phyloP scores from a whole-genome alignment of 2,329 filamentous ascomycete genomes.

The Fusarium pilosicola region DNA sequence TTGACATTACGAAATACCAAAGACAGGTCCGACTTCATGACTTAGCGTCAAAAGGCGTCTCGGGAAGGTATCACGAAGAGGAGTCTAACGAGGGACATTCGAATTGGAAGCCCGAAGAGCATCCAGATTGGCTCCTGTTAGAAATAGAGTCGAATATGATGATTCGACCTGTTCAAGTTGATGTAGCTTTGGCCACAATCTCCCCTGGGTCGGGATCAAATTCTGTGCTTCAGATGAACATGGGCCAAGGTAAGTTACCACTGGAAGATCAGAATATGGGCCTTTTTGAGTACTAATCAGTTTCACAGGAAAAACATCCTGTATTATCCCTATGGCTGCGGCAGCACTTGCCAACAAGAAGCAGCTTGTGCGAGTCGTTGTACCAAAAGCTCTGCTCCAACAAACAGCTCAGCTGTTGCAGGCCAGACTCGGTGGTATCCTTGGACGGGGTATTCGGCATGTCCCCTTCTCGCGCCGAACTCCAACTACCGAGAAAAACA shows the following conservation, averaged over 20 bases:
- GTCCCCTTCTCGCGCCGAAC: conserved; percentile 67
- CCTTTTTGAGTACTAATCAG: neutral
- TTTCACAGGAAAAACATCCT: conserved; percentile 63
- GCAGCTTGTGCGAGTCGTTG: conserved; percentile 63
- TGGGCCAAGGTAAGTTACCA: conserved; percentile 65
- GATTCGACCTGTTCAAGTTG: conserved; percentile 69
- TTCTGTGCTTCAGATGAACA: conserved; percentile 73
- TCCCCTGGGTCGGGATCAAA: conserved; percentile 61
- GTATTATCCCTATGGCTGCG: conserved; percentile 64
- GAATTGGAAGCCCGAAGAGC: conserved; percentile 64
- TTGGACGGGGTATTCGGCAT: conserved; percentile 63
- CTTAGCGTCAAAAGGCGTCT: conserved; percentile 56
- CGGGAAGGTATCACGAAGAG: conserved; percentile 60
- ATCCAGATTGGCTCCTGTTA: conserved; percentile 72
- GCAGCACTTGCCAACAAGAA: conserved; percentile 56
- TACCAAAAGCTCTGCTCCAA: conserved; percentile 66
- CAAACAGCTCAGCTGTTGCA: conserved; percentile 68
- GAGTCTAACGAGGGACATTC: conserved; percentile 55
- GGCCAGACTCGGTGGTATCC: conserved; percentile 62
- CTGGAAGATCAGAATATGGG: neutral
- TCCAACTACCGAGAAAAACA: conserved; percentile 45
- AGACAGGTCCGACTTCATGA: conserved; percentile 63
- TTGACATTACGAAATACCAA: conserved; percentile 40
- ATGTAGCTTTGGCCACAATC: conserved; percentile 70
- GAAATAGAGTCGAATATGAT: conserved; percentile 73